Percentiles rank a stretch among this genome's conserved stretches.
Evolutionary conservation across 257 asterid species (phyloP).

Genomic region (Capsicum pubescens): DNA sequence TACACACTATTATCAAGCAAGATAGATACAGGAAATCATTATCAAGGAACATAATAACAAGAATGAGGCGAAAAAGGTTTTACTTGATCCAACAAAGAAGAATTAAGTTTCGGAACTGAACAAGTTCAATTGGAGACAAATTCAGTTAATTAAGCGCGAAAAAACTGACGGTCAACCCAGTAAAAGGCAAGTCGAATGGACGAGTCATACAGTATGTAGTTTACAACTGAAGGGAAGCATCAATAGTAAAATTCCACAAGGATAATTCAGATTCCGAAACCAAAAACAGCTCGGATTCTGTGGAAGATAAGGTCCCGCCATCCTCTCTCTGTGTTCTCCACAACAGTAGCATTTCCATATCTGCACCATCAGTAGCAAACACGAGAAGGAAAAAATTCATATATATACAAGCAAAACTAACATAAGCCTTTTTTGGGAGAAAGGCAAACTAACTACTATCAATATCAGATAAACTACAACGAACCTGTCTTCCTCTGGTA

Average conservation of each 20-base stretch:
- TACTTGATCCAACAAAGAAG: neutral
- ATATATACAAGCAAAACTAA: neutral
- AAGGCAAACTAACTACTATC: too few species aligned
- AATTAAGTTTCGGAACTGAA: neutral
- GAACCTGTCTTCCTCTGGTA: conserved; percentile 96
- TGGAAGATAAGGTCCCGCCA: conserved; percentile 95
- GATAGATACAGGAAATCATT: neutral
- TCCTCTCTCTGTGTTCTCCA: conserved; percentile 94
- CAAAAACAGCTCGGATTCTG: conserved; percentile 62
- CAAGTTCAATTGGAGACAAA: neutral
- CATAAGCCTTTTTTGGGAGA: neutral
- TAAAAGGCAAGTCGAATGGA: neutral
- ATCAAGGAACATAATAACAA: neutral
- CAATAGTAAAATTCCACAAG: conserved; percentile 27
- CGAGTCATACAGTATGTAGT: neutral
- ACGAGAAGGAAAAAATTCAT: neutral
- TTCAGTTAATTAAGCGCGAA: neutral
- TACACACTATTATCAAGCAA: neutral
- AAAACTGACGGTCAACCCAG: neutral
- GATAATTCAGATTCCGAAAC: conserved; percentile 47
- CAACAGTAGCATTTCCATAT: conserved; percentile 93
- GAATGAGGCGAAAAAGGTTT: neutral
- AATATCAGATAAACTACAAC: conserved; percentile 25
- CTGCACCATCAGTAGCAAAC: conserved; percentile 36
- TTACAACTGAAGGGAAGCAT: neutral